Evolutionary conservation across 116 monocot species (phyloP).

Genomic region (Posidonia oceanica): DNA sequence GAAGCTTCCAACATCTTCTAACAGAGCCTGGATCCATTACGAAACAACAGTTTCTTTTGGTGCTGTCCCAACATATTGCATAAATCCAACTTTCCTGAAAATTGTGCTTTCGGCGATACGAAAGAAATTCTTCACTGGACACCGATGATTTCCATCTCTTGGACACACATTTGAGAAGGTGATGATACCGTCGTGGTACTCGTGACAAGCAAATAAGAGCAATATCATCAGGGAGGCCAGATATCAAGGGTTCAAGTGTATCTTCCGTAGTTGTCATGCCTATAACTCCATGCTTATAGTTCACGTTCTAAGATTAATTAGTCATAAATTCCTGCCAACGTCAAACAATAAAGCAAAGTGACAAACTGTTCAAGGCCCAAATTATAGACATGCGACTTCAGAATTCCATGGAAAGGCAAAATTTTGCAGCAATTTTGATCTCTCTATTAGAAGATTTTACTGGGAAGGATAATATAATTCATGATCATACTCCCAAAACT

Average conservation of each 20-base stretch:
- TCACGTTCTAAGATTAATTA: too few relatives aligned
- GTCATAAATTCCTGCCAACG: too few relatives aligned
- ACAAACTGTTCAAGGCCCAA: too few relatives aligned
- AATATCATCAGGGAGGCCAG: constrained; percentile 67
- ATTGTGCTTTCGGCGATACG: constrained; percentile 41
- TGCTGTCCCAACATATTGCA: constrained; percentile 28
- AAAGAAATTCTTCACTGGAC: constrained; percentile 42
- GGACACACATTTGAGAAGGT: constrained; percentile 51
- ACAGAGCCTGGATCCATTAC: constrained; percentile 42
- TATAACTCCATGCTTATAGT: not conserved
- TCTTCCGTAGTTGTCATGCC: not conserved
- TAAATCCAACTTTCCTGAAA: constrained; percentile 68
- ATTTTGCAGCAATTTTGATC: too few relatives aligned
- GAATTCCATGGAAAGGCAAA: too few relatives aligned
- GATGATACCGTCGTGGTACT: constrained; percentile 51
- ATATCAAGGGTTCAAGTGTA: constrained; percentile 25
- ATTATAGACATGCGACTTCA: too few relatives aligned
- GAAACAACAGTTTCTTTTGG: constrained; percentile 23
- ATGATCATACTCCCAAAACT: too few relatives aligned
- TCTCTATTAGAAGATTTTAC: too few relatives aligned
- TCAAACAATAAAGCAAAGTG: too few relatives aligned
- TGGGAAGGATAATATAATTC: too few relatives aligned
- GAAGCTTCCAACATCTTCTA: constrained; percentile 29
- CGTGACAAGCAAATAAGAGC: constrained; percentile 55
- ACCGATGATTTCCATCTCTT: constrained; percentile 48